phyloP scores from a whole-genome alignment of 306 rosid genomes.

The Vachellia pachyceras region DNA sequence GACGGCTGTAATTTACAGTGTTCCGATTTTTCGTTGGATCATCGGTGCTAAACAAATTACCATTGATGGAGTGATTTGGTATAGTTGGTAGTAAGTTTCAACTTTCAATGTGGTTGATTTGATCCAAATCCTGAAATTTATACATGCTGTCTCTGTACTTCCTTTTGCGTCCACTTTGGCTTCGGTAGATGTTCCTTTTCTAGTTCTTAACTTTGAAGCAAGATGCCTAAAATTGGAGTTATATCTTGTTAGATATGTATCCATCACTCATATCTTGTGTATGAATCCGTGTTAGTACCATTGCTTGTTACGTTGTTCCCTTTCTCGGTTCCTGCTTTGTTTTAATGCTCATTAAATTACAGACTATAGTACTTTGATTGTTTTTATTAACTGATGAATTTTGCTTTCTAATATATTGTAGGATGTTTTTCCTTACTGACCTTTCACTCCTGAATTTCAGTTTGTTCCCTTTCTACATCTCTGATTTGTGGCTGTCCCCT shows the following conservation, averaged over 20 bases:
- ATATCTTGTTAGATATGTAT: neutral
- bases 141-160: neutral
- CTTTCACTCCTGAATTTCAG: conserved; percentile 7
- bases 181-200: neutral
- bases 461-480: conserved; percentile 12
- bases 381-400: conserved; percentile 20
- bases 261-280: neutral
- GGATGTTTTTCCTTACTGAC: neutral
- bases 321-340: neutral
- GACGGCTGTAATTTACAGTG: neutral
- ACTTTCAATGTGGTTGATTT: conserved; percentile 33
- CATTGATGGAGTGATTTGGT: neutral
- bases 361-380: conserved; percentile 22
- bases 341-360: conserved; percentile 7
- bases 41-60: neutral
- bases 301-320: neutral
- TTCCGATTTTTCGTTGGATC: conserved; percentile 12
- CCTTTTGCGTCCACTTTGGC: neutral
- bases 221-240: neutral
- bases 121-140: conserved; percentile 28
- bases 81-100: neutral
- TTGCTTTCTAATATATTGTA: neutral
- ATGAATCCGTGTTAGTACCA: neutral
- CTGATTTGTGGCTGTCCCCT: neutral
- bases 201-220: neutral